Evolutionary conservation across 2,329 filamentous ascomycete species (phyloP).

Genomic region (Fusarium ambrosium): DNA sequence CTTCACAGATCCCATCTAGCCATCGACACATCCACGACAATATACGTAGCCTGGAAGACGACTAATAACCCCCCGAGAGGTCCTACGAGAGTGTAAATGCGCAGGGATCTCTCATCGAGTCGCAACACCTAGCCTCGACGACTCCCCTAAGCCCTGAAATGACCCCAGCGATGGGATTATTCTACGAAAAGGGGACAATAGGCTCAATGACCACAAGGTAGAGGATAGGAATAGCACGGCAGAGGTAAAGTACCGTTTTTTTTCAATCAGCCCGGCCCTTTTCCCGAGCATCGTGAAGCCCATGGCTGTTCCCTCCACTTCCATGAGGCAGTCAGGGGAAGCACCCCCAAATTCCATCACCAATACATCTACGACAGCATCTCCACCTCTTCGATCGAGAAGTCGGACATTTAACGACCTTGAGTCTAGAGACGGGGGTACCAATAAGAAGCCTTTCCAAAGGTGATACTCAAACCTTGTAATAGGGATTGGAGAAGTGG

Average conservation of each 20-base stretch:
- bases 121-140: background rate
- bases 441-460: background rate
- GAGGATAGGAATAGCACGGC: rapidly evolving
- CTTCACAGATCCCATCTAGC: background rate
- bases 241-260: rapidly evolving
- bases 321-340: background rate
- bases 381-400: background rate
- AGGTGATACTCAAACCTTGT: too few species aligned
- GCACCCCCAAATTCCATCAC: background rate
- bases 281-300: background rate
- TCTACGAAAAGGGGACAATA: background rate
- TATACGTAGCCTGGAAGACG: rapidly evolving
- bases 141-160: background rate
- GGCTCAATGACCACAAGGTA: background rate
- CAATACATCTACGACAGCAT: background rate
- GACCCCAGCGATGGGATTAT: background rate
- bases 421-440: background rate
- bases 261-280: background rate
- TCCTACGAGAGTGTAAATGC: rapidly evolving
- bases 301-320: background rate
- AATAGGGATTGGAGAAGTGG: too few species aligned
- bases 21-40: background rate
- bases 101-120: too few species aligned
- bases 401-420: background rate
- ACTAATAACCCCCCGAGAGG: rapidly evolving